These are phyloP conservation scores for Lathyrus sativus DNA, from an alignment of 306 rosid species.

Conservation along the genomic window DNA sequence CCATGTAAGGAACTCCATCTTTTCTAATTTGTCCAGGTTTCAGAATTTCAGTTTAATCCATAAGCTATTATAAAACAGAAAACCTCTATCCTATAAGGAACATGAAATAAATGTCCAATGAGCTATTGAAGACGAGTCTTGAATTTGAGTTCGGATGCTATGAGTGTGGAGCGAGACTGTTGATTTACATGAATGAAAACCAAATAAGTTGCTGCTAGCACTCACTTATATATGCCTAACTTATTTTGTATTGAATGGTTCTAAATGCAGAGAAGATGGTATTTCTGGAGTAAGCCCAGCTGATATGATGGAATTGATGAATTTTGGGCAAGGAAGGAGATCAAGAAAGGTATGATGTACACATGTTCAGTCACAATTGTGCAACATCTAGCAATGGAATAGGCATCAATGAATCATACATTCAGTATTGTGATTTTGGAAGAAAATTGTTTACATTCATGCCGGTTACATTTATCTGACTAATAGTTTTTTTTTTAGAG, in stretches of 20 bases:
- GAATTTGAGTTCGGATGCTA: not conserved
- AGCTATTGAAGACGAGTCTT: not conserved
- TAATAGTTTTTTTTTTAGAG: slow-evolving; percentile 13
- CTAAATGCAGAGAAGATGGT: slow-evolving; percentile 56
- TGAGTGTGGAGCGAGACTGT: slow-evolving; percentile 8
- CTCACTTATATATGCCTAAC: slow-evolving; percentile 10
- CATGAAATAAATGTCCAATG: not conserved
- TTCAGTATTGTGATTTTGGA: slow-evolving; percentile 22
- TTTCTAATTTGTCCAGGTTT: not conserved
- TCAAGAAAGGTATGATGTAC: slow-evolving; percentile 55
- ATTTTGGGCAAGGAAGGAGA: slow-evolving; percentile 62
- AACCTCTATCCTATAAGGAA: not conserved
- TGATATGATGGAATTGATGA: slow-evolving; percentile 74
- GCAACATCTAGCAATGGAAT: slow-evolving; percentile 14
- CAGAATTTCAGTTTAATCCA: not conserved
- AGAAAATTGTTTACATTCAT: not conserved
- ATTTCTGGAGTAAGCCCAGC: slow-evolving; percentile 56
- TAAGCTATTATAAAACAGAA: not conserved
- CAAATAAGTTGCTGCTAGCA: not conserved
- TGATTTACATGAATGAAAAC: not conserved
- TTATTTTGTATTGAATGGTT: slow-evolving; percentile 11
- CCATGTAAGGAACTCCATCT: not conserved
- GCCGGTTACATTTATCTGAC: slow-evolving; percentile 3
- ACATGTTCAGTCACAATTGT: slow-evolving; percentile 14
- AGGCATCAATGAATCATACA: slow-evolving; percentile 8